Conservation (phyloP, 148 eudicot species). For the Vaccinium vitisidaea region DNA sequence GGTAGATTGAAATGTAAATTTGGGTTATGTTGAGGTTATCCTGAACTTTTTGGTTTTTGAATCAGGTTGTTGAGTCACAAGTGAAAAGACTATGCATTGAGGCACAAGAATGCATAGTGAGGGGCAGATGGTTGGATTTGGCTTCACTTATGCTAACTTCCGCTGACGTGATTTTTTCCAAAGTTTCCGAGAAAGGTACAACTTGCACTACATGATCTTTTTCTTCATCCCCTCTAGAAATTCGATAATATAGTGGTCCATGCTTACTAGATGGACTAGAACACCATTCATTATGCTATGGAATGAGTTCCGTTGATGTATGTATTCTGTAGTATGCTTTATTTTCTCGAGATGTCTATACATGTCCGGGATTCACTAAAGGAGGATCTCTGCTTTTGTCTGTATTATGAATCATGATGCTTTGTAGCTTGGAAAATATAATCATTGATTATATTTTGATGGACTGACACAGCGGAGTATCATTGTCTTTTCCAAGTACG, state of each 20-base stretch:
- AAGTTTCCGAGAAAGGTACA: constrained; percentile 80
- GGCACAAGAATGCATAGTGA: constrained; percentile 70
- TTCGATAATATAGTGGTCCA: neutral
- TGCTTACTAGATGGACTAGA: neutral
- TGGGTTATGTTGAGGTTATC: neutral
- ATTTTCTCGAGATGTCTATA: neutral
- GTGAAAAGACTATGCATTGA: constrained; percentile 63
- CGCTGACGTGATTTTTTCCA: constrained; percentile 75
- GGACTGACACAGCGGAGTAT: neutral
- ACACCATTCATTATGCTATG: neutral
- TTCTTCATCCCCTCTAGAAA: neutral
- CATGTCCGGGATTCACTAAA: neutral
- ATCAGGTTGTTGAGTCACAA: constrained; percentile 74
- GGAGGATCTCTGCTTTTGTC: neutral
- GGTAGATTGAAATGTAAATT: neutral
- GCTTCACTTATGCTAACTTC: constrained; percentile 75
- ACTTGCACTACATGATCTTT: neutral
- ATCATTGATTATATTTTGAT: too few species aligned
- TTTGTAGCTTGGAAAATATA: neutral
- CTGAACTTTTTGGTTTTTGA: neutral
- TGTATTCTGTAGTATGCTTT: neutral
- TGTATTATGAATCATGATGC: neutral
- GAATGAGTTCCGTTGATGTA: neutral
- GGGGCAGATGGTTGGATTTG: constrained; percentile 77
- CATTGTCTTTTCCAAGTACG: neutral